These are phyloP conservation scores for Huntiella savannae DNA, from an alignment of 2,329 filamentous ascomycete genomes.

Conservation along the genomic window DNA sequence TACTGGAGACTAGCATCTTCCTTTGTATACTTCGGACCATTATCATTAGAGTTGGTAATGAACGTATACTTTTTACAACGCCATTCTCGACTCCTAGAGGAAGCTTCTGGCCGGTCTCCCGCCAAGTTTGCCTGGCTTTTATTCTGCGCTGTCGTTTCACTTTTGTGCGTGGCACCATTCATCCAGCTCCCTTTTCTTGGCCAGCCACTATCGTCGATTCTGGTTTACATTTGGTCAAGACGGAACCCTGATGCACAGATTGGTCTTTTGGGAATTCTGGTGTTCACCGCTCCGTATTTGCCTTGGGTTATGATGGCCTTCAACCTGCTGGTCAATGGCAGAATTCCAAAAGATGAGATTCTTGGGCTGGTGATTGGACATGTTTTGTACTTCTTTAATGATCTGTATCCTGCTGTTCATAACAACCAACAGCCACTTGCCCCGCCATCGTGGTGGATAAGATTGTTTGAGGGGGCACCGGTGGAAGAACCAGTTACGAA, in stretches of 20 bases:
- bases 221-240: conserved; percentile 96
- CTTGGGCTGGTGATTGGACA: conserved; percentile 90
- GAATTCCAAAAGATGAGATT: conserved; percentile 84
- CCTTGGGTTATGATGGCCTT: conserved; percentile 93
- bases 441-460: conserved; percentile 75
- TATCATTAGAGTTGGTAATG: conserved; percentile 86
- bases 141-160: conserved; percentile 60
- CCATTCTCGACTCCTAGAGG: conserved; percentile 86
- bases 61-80: conserved; percentile 97
- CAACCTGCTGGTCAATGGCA: conserved; percentile 76
- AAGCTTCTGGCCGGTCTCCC: conserved; percentile 76
- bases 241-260: conserved; percentile 82
- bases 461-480: conserved; percentile 49
- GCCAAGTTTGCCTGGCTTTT: conserved; percentile 93
- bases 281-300: conserved; percentile 85
- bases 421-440: conserved; percentile 70
- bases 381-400: conserved; percentile 94
- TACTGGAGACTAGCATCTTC: conserved; percentile 95
- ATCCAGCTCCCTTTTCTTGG: conserved; percentile 87
- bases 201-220: conserved; percentile 75
- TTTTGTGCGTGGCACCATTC: conserved; percentile 67
- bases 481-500: conserved; percentile 18
- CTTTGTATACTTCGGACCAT: conserved; percentile 91
- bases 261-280: conserved; percentile 71
- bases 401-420: conserved; percentile 86